Conservation (phyloP, 768 basidiomycete species). For the Dioszegia crocea region DNA sequence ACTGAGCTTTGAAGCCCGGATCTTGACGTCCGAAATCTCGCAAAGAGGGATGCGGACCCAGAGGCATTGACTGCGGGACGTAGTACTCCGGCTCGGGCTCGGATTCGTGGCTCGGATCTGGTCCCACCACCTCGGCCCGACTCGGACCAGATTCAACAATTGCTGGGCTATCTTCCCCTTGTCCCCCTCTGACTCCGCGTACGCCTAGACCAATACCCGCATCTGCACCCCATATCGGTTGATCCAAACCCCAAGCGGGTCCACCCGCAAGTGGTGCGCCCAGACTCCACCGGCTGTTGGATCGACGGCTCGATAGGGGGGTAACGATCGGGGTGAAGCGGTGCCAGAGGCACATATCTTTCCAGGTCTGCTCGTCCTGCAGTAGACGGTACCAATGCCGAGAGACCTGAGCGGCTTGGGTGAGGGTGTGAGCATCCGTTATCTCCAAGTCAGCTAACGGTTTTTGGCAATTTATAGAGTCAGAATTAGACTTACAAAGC, state of each 20-base stretch:
- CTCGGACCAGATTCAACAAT: not conserved
- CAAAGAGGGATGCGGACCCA: conserved; percentile 1
- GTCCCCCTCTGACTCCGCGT: not conserved
- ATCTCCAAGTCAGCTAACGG: conserved; percentile 46
- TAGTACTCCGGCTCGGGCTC: conserved; percentile 1
- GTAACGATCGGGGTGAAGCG: conserved; percentile 49
- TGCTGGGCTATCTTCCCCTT: not conserved
- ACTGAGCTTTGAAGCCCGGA: conserved; percentile 62
- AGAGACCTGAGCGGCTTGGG: conserved; percentile 67
- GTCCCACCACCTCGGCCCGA: not conserved
- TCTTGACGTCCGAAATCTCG: not conserved
- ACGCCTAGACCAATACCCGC: too few relatives aligned
- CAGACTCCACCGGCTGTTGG: not conserved
- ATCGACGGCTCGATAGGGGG: not conserved
- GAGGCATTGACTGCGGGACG: not conserved
- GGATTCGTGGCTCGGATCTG: not conserved
- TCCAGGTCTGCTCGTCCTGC: conserved; percentile 76
- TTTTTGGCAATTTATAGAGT: not conserved
- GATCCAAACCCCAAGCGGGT: not conserved
- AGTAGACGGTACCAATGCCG: conserved; percentile 66
- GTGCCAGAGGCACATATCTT: conserved; percentile 62
- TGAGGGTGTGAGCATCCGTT: conserved; percentile 68
- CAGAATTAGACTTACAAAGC: conserved; percentile 56
- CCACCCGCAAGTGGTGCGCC: not conserved
- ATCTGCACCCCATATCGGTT: not conserved